Conservation (phyloP, 352 stramenopile species). For the Phytophthora tentaculata region DNA sequence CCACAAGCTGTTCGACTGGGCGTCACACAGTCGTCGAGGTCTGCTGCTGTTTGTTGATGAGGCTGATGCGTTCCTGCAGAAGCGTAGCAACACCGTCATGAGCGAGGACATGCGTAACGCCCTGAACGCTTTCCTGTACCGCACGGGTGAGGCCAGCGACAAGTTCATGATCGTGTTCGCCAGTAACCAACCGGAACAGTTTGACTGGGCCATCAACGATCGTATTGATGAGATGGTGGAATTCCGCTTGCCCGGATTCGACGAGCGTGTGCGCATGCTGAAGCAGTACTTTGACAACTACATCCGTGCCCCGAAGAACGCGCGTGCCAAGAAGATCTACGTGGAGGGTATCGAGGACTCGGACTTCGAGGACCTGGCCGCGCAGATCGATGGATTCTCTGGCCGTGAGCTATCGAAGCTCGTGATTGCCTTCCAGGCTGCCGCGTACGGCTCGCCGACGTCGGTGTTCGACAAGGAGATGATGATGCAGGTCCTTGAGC, state of each 20-base stretch:
- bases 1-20: conserved; percentile 99
- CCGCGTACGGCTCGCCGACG: conserved; percentile 96
- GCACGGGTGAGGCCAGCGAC: conserved; percentile 97
- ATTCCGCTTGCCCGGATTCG: conserved; percentile 94
- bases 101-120: conserved; percentile 99
- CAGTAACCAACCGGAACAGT: conserved; percentile 98
- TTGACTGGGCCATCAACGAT: conserved; percentile 99
- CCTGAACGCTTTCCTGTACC: conserved; percentile 99
- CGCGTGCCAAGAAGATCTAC: conserved; percentile 89
- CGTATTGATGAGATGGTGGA: conserved; percentile 99
- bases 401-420: conserved; percentile 99
- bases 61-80: conserved; percentile 99
- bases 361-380: conserved; percentile 93
- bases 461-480: conserved; percentile 94
- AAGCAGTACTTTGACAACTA: conserved; percentile 99
- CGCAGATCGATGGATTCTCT: conserved; percentile 96
- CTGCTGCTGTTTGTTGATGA: conserved; percentile 99
- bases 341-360: conserved; percentile 92
- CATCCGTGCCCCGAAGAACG: conserved; percentile 90
- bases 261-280: conserved; percentile 97
- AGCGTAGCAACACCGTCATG: conserved; percentile 93
- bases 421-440: conserved; percentile 98
- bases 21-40: conserved; percentile 94
- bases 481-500: conserved; percentile 94
- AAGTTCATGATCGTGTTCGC: conserved; percentile 99